Percentiles rank a stretch among this genome's conserved stretches.
phyloP scores from a whole-genome alignment of 495 filamentous ascomycete genomes.

The Penicillium longicatenatum region DNA sequence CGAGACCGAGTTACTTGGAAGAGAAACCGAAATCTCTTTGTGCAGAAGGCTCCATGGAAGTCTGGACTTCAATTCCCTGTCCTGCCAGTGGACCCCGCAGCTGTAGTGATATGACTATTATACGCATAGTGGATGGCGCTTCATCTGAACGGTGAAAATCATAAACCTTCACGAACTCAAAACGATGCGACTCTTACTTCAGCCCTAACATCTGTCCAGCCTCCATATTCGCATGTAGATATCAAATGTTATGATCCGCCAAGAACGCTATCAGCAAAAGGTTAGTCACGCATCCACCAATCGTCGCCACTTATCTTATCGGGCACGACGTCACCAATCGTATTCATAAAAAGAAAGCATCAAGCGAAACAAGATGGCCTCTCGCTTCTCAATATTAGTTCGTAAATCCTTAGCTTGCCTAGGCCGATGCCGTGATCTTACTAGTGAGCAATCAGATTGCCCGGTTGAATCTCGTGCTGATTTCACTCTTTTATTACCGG shows the following conservation, averaged over 20 bases:
- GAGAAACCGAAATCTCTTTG: no score
- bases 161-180: no score
- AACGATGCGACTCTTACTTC: no score
- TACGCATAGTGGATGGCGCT: no score
- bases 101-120: no score
- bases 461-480: neutral
- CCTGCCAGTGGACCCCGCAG: no score
- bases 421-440: neutral
- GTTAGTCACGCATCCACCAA: conserved; percentile 29
- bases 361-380: neutral
- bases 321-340: conserved; percentile 25
- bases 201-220: no score
- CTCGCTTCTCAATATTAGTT: neutral
- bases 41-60: no score
- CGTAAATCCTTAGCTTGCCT: neutral
- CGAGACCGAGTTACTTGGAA: no score
- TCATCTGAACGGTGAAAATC: no score
- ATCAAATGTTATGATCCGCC: conserved; percentile 6
- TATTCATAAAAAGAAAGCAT: neutral
- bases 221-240: neutral
- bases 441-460: neutral
- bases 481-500: no score
- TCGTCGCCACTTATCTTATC: conserved; percentile 29
- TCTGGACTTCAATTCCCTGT: no score
- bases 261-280: conserved; percentile 27